These are phyloP conservation scores for Termitomyces sp. DNA, from an alignment of 768 basidiomycete genomes.

Conservation along the genomic window DNA sequence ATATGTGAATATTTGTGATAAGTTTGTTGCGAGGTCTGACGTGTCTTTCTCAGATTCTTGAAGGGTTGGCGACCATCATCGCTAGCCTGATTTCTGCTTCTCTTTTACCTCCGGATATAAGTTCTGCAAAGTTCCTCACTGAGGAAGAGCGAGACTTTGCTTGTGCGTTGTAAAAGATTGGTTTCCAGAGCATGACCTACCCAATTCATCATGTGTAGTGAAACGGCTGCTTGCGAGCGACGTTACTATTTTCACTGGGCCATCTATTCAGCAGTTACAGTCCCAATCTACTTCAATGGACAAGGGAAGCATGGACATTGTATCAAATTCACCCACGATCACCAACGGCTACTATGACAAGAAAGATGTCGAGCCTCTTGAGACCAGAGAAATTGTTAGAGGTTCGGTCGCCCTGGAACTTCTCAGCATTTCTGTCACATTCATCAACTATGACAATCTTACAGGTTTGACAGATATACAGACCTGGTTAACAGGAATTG, in stretches of 20 bases:
- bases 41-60: slow-evolving; percentile 44
- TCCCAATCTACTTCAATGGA: not conserved
- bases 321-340: not conserved
- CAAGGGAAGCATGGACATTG: slow-evolving; percentile 17
- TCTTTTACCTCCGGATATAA: slow-evolving; percentile 43
- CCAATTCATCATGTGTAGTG: slow-evolving; percentile 24
- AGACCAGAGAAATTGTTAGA: slow-evolving; percentile 51
- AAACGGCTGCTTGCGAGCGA: slow-evolving; percentile 34
- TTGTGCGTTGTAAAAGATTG: slow-evolving; percentile 26
- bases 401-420: slow-evolving; percentile 24
- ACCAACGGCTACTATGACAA: not conserved
- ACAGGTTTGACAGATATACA: slow-evolving; percentile 50
- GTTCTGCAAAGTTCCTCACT: slow-evolving; percentile 46
- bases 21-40: not conserved
- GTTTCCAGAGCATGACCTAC: not conserved
- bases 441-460: not conserved
- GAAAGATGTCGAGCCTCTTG: slow-evolving; percentile 43
- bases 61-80: slow-evolving; percentile 53
- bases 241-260: slow-evolving; percentile 11
- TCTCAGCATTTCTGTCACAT: not conserved
- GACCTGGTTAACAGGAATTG: slow-evolving; percentile 51
- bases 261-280: not conserved
- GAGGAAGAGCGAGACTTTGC: slow-evolving; percentile 51
- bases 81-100: slow-evolving; percentile 33
- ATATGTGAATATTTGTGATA: slow-evolving; percentile 35